Evolutionary conservation across 2,329 filamentous ascomycete genomes (phyloP), one percentile per base, ranked within the genome.

Genomic region (Pseudogymnoascus sp.): DNA sequence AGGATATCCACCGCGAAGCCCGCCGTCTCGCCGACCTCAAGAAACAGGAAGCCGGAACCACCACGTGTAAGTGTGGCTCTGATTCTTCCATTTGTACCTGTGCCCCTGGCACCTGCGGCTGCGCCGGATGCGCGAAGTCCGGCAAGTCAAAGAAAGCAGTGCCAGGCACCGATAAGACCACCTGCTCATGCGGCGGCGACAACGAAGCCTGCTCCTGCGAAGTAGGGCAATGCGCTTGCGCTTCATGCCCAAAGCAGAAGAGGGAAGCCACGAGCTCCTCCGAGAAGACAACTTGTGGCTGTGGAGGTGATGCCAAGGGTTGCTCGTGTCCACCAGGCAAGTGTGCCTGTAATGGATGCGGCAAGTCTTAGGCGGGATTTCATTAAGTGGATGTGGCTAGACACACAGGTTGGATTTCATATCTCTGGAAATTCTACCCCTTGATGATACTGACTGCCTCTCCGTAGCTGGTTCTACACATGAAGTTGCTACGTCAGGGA

Each of bases 1-100:
- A 91, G 70, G 94, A 99, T 73, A 94, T 99, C 55, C 94, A 99
- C 78, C 83, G 82, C 65, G 94, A 99, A 81, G 94, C 94, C 33
- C 84, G 88, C 66, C 87, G 94, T 68, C 81, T 99, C 61, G 93
- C 93, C 59, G 86, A 96, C 67, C 76, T 99, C 68, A 97, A 97
- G 87, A 87, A 85, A 74, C 77, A 85, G 65, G 80, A 84, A 73
- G 75, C 79, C 51, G 83, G 83, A 17, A 81, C 81, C 48, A 73
- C 72, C 3, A 72, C 71, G 7, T 75, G 75, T 60, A 67, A 69
- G 58, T 74, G 71, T 66, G 72, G 68, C 33, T 75, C 70, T 63
- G 70, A 69, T 62, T 68, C 67, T 27, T 65, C 72, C 10, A 66
- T 66, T 12, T 78, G 76, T 61, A 68, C 67, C 9, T 78, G 76